Evolutionary conservation across 257 asterid species (phyloP), one percentile per base, ranked within the genome.

Genomic region (Solanum sejunctum): DNA sequence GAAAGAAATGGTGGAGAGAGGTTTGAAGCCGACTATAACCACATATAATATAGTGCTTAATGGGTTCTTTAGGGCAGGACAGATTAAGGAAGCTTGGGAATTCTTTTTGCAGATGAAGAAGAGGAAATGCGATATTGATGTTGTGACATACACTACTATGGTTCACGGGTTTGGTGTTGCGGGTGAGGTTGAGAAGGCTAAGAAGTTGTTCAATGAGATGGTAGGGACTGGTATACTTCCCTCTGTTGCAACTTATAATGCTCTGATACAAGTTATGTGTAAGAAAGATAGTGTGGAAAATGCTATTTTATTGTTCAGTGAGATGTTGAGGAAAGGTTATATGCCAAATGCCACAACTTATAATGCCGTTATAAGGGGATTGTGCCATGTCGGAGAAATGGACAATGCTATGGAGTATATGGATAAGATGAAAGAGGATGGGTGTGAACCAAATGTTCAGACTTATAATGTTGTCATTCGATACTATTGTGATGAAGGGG

Each of bases 91-190:
- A 89, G 99, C 97, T 72, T 94, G 97, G 97, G 89, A 86, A 26
- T 95, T 97, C 88, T 97, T 94, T 91, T 87, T 92, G 93, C 91
- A 97, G 84, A 93, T 97, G 99, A 97, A 92, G 91, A 93, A 88
- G 88, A 89, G 98, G 64, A 93, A 93, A 82, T 85, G 93, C 55
- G 95, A 89, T 86, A 88, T 95, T 81, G 99, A 97, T 86, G 97
- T 92, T 75, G 94, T 97, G 58, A 95, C 96, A 84, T 97, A 93
- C 87, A 97, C 99, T 17, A 97, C 97, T 17, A 71, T 95, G 83
- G 93, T 95, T 87, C 98, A 97, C 49, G 98, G 98, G 47, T 86
- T 93, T 87, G 99, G 99, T 81, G 94, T 92, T 32, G 87, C 86
- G 0, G 99, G 99, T 13, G 97, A 93, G 84, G 94, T 95, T 83